Evolutionary conservation across 495 filamentous ascomycete genomes (phyloP).

Genomic region (Beverwykella pulmonaria): DNA sequence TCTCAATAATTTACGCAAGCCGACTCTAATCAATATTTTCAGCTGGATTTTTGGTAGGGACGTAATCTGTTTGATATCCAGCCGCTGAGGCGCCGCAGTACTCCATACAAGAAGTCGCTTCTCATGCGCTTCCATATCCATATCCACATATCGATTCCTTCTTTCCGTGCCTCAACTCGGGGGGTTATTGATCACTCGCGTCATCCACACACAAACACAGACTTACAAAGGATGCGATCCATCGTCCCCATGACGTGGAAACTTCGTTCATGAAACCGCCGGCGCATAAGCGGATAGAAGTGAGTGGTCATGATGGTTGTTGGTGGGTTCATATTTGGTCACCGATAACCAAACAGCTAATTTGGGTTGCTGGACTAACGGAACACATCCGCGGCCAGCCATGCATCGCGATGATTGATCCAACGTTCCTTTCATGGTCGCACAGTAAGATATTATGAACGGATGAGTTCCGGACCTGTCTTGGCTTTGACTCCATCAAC

Average conservation of each 20-base stretch:
- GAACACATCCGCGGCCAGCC: neutral
- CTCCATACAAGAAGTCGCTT: neutral
- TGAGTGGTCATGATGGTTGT: neutral
- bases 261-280: neutral
- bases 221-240: neutral
- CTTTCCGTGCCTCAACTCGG: neutral
- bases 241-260: conserved; percentile 6
- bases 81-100: neutral
- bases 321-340: neutral
- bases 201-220: no score
- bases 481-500: no score
- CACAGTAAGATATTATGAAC: neutral
- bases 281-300: neutral
- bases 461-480: neutral
- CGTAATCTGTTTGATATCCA: neutral
- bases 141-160: neutral
- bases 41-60: neutral
- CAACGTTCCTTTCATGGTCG: neutral
- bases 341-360: neutral
- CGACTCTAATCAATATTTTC: neutral
- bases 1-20: neutral
- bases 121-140: neutral
- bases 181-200: neutral
- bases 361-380: neutral
- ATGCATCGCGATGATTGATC: neutral